These are phyloP conservation scores for Tothia fuscella DNA, from an alignment of 2,329 filamentous ascomycete species.

Conservation along the genomic window DNA sequence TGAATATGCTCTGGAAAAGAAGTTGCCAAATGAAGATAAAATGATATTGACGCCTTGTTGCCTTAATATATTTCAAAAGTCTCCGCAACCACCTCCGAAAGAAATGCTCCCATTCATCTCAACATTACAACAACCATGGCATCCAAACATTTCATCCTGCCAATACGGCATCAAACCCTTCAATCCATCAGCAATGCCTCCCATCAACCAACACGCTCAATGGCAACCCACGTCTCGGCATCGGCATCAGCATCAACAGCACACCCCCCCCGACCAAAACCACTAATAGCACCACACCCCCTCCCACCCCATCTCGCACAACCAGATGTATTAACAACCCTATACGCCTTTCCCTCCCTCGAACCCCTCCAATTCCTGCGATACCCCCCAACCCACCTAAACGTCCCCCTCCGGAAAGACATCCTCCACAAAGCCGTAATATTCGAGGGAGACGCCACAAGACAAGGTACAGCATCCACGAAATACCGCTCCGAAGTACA, in stretches of 20 bases:
- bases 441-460: slow-evolving; percentile 81
- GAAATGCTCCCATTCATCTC: not conserved
- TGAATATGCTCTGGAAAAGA: no score
- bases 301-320: slow-evolving; percentile 19
- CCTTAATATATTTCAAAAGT: no score
- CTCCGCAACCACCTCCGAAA: not conserved
- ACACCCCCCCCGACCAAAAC: not conserved
- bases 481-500: slow-evolving; percentile 76
- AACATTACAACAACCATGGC: not conserved
- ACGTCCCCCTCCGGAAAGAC: slow-evolving; percentile 78
- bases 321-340: slow-evolving; percentile 62
- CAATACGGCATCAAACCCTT: not conserved
- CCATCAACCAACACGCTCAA: not conserved
- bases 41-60: no score
- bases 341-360: slow-evolving; percentile 82
- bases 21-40: no score
- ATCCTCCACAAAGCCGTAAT: slow-evolving; percentile 85
- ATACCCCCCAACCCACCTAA: slow-evolving; percentile 72
- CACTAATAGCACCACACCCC: slow-evolving; percentile 11
- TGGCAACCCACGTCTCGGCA: slow-evolving; percentile 12
- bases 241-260: slow-evolving; percentile 19
- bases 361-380: slow-evolving; percentile 68
- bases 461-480: slow-evolving; percentile 72
- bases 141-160: not conserved
- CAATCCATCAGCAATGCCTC: not conserved